Percentiles rank a stretch among this genome's conserved stretches.
Evolutionary conservation across 1,284 basidiomycete genomes (phyloP).

Genomic region (Leccinum variabile): DNA sequence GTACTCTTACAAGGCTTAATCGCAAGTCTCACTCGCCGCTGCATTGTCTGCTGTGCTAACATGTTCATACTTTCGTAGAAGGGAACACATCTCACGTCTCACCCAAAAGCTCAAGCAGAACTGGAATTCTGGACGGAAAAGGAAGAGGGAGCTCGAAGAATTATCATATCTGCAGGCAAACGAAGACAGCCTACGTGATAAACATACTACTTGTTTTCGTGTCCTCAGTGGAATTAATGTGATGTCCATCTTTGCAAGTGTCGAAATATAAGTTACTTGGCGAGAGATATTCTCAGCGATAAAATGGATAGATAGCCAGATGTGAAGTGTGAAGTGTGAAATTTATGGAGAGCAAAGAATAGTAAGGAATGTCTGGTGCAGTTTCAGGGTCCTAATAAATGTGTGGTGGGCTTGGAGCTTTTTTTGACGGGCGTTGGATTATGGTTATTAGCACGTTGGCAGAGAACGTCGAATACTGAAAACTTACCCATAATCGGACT

Average conservation of each 20-base stretch:
- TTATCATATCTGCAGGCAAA: slow-evolving; percentile 48
- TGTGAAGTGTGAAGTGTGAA: slow-evolving; percentile 5
- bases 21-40: slow-evolving; percentile 45
- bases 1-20: slow-evolving; percentile 75
- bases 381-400: slow-evolving; percentile 18
- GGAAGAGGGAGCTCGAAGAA: slow-evolving; percentile 55
- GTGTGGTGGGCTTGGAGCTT: slow-evolving; percentile 20
- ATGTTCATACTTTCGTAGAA: slow-evolving; percentile 36
- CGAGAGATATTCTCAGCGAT: slow-evolving; percentile 13
- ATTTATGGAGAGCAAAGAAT: background rate
- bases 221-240: slow-evolving; percentile 16
- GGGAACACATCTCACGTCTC: slow-evolving; percentile 50
- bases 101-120: slow-evolving; percentile 59
- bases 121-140: slow-evolving; percentile 58
- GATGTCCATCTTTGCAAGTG: slow-evolving; percentile 17
- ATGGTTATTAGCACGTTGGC: slow-evolving; percentile 6
- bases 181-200: slow-evolving; percentile 27
- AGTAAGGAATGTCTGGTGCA: slow-evolving; percentile 11
- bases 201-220: slow-evolving; percentile 15
- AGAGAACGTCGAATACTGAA: slow-evolving; percentile 3
- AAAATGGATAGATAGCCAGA: slow-evolving; percentile 11
- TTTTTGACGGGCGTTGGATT: background rate
- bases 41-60: slow-evolving; percentile 4
- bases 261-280: slow-evolving; percentile 26
- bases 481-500: slow-evolving; percentile 39